phyloP scores from a whole-genome alignment of 2,329 filamentous ascomycete species.

The Calonectria ilicicola region DNA sequence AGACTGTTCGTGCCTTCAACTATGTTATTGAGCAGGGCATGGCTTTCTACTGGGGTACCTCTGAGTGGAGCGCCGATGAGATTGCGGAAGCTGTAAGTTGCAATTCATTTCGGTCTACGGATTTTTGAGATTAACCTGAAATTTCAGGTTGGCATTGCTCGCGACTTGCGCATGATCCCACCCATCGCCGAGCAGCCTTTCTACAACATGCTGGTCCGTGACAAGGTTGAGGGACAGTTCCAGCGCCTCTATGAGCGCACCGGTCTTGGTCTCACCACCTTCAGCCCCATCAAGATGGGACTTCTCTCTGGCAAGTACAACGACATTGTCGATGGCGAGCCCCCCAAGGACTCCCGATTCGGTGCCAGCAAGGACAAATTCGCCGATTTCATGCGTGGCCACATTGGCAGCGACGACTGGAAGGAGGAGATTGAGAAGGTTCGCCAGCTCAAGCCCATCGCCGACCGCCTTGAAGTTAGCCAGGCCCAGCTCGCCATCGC shows the following conservation, averaged over 20 bases:
- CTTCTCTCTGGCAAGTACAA: constrained; percentile 77
- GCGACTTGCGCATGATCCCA: constrained; percentile 69
- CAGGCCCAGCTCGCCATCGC: constrained; percentile 64
- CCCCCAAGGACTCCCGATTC: constrained; percentile 69
- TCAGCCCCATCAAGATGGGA: constrained; percentile 68
- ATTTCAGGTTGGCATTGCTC: constrained; percentile 63
- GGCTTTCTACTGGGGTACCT: constrained; percentile 74
- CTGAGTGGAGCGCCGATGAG: constrained; percentile 77
- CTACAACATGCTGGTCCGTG: constrained; percentile 73
- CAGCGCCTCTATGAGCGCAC: constrained; percentile 69
- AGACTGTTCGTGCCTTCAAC: constrained; percentile 78
- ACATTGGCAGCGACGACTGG: constrained; percentile 61
- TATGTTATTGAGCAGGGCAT: constrained; percentile 76
- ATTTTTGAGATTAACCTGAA: constrained; percentile 23
- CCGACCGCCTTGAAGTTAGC: constrained; percentile 67
- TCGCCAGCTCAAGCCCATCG: constrained; percentile 59
- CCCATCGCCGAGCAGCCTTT: constrained; percentile 76
- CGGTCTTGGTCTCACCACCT: constrained; percentile 72
- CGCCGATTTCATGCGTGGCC: constrained; percentile 64
- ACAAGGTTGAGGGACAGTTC: constrained; percentile 74
- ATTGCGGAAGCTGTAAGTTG: constrained; percentile 66
- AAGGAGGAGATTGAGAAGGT: constrained; percentile 60
- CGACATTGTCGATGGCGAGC: constrained; percentile 58
- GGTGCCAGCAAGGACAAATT: constrained; percentile 69
- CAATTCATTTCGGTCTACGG: no score